Evolutionary conservation across 1,284 basidiomycete genomes (phyloP), one percentile per base, ranked within the genome.

Genomic region (Pascua guehoae): DNA sequence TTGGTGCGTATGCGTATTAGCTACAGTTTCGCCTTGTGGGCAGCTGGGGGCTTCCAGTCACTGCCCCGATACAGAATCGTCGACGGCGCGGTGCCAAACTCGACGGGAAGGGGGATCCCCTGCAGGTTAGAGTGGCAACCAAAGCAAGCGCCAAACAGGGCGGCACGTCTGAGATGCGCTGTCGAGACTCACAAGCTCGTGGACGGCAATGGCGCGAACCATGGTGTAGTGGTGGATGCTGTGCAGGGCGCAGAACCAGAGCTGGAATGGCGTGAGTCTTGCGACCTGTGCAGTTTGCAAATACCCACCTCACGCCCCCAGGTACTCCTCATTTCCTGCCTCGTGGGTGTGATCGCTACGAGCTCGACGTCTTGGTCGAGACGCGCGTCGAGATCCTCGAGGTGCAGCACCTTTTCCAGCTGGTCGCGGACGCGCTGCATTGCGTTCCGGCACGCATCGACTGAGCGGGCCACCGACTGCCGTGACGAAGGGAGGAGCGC

Each of bases 211-310:
- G 8, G 71, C 71, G 11, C 74, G 61, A 12, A 75, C 50, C 73
- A 76, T 75, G 9, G 72, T 72, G 57, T 70, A 73, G 49, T 76
- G 74, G 47, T 75, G 72, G 15, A 76, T 75, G 4, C 72, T 66
- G 51, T 75, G 72, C 14, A 74, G 56, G 14, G 73, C 67, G 56
- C 68, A 70, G 57, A 73, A 76, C 73, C 73, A 75, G 7, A 76
- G 61, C 74, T 76, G 47, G 9, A 12, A 32, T 32, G 24, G 24
- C 24, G 7, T 32, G 24, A 32, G 24, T 7, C 7, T 32, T 32
- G 4, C 7, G 11, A 12, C 53, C 39, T 12, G 16, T 12, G 8
- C 15, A 45, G 5, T 8, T 12, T 18, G 1, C 11, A 44, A 16
- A 47, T 11, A 62, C 73, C 60, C 50, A 73, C 72, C 62, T 74